These are phyloP conservation scores for Hypoxylon rubiginosum DNA, from an alignment of 2,329 filamentous ascomycete species.

Conservation along the genomic window DNA sequence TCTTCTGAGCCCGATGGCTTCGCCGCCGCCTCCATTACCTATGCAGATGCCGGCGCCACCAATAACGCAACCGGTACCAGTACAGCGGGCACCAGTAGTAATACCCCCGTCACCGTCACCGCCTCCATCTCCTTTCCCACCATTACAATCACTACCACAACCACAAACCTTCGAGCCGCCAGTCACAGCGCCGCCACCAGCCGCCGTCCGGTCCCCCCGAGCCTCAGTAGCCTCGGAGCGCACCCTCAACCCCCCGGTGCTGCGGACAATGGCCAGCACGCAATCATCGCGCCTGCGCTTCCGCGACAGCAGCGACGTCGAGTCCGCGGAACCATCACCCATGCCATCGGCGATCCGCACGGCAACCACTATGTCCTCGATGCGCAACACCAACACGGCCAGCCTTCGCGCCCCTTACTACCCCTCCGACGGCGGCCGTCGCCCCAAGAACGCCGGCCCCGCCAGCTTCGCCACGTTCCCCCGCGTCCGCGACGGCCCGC, in stretches of 20 bases:
- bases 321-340: slow-evolving; percentile 44
- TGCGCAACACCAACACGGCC: slow-evolving; percentile 42
- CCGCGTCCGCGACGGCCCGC: slow-evolving; percentile 39
- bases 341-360: not conserved
- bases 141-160: slow-evolving; percentile 4
- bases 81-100: slow-evolving; percentile 11
- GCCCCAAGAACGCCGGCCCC: slow-evolving; percentile 44
- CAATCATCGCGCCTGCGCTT: slow-evolving; percentile 48
- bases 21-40: slow-evolving; percentile 25
- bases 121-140: slow-evolving; percentile 5
- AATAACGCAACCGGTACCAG: slow-evolving; percentile 9
- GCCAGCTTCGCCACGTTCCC: slow-evolving; percentile 51
- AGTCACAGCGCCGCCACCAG: slow-evolving; percentile 26
- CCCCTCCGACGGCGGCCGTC: too few relatives aligned
- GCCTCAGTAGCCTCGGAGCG: slow-evolving; percentile 12
- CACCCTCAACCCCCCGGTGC: slow-evolving; percentile 3
- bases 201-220: slow-evolving; percentile 29
- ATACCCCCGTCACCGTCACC: slow-evolving; percentile 4
- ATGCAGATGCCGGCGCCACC: slow-evolving; percentile 3
- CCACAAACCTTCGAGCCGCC: slow-evolving; percentile 8
- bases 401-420: slow-evolving; percentile 39
- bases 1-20: slow-evolving; percentile 24
- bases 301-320: slow-evolving; percentile 50
- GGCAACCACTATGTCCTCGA: slow-evolving; percentile 15
- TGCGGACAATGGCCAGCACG: slow-evolving; percentile 35